phyloP scores from a whole-genome alignment of 768 basidiomycete species.

The Calvatia gigantea region DNA sequence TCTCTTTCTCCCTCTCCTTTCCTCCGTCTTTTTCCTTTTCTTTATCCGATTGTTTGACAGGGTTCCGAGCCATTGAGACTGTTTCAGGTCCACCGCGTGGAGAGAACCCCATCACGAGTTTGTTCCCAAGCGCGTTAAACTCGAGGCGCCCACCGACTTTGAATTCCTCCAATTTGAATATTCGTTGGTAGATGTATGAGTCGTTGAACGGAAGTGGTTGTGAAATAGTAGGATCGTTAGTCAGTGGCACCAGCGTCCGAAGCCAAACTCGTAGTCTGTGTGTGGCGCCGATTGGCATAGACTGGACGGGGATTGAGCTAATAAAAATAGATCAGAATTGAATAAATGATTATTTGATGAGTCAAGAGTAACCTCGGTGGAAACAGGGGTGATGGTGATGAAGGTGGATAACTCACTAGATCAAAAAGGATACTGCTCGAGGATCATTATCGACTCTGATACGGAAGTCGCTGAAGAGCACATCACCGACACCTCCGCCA shows the following conservation, averaged over 20 bases:
- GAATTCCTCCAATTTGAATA: constrained; percentile 63
- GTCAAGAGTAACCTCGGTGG: neutral
- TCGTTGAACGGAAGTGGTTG: constrained; percentile 39
- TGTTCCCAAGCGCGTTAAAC: constrained; percentile 47
- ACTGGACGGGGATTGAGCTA: constrained; percentile 54
- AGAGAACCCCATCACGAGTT: constrained; percentile 48
- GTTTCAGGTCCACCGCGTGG: constrained; percentile 34
- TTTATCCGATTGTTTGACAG: constrained; percentile 6
- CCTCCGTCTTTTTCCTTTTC: constrained; percentile 3
- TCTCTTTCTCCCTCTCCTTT: neutral
- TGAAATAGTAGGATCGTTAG: constrained; percentile 25
- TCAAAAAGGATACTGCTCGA: constrained; percentile 48
- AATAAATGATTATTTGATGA: neutral
- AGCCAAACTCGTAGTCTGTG: constrained; percentile 67
- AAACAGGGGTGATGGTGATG: constrained; percentile 1
- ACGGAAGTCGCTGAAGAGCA: constrained; percentile 49
- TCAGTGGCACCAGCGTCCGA: constrained; percentile 38
- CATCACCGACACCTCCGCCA: constrained; percentile 54
- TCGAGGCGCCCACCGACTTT: constrained; percentile 56
- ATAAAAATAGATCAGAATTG: constrained; percentile 1
- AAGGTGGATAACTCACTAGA: constrained; percentile 44
- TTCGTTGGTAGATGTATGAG: constrained; percentile 57
- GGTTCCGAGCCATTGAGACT: constrained; percentile 23
- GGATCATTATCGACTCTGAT: constrained; percentile 55
- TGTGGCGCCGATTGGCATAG: constrained; percentile 51